phyloP scores from a whole-genome alignment of 1,284 basidiomycete species.

The Neonothopanus nambi region DNA sequence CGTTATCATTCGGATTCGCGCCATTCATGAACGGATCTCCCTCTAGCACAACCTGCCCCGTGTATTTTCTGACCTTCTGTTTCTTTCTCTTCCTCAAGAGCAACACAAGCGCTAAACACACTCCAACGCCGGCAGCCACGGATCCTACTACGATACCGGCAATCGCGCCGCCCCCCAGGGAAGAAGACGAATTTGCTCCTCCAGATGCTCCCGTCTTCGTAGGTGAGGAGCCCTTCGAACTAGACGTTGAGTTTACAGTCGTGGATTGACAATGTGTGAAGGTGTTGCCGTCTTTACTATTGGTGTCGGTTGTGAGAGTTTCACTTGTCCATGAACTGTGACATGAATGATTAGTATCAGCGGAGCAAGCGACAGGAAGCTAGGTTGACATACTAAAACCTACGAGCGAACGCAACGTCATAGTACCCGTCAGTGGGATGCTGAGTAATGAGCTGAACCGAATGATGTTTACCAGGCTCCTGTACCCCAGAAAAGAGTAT shows the following conservation, averaged over 20 bases:
- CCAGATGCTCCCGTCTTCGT: not conserved
- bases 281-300: slow-evolving; percentile 10
- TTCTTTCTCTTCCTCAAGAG: not conserved
- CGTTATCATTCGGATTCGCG: not conserved
- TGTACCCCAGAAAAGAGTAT: slow-evolving; percentile 15
- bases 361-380: not conserved
- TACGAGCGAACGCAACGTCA: not conserved
- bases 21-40: not conserved
- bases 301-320: slow-evolving; percentile 2
- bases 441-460: too few relatives aligned
- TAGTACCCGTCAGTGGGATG: not conserved
- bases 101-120: not conserved
- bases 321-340: slow-evolving; percentile 4
- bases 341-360: not conserved
- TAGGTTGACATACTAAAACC: slow-evolving; percentile 8
- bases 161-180: slow-evolving; percentile 1
- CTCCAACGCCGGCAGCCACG: not conserved
- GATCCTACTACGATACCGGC: slow-evolving; percentile 1
- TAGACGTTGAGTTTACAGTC: not conserved
- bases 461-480: slow-evolving; percentile 15
- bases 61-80: not conserved
- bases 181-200: not conserved
- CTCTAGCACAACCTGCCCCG: not conserved
- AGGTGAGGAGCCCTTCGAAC: not conserved
- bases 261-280: slow-evolving; percentile 16